These are phyloP conservation scores for Camillea tinctor DNA, from an alignment of 2,329 filamentous ascomycete species.

Conservation along the genomic window DNA sequence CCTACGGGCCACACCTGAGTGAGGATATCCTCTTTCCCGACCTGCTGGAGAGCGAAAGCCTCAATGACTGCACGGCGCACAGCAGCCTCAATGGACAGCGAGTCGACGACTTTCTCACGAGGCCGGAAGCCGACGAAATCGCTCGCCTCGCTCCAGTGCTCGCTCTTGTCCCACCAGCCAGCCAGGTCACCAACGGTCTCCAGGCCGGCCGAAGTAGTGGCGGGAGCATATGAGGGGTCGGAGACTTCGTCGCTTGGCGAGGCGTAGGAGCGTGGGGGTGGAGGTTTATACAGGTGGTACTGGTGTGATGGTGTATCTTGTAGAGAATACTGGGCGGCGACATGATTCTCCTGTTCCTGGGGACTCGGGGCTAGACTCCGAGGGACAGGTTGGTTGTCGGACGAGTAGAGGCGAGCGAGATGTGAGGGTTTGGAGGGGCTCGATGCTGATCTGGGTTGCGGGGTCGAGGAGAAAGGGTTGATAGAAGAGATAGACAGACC, in stretches of 20 bases:
- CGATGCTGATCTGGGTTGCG: conserved; percentile 6
- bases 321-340: too few species aligned
- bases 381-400: conserved; percentile 8
- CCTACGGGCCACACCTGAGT: conserved; percentile 23
- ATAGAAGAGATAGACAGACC: conserved; percentile 16
- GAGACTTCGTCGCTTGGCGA: conserved; percentile 28
- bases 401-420: conserved; percentile 26
- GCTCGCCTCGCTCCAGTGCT: conserved; percentile 50
- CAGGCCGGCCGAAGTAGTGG: conserved; percentile 43
- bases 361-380: neutral
- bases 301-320: neutral
- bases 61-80: conserved; percentile 54
- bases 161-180: conserved; percentile 54
- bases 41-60: conserved; percentile 44
- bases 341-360: neutral
- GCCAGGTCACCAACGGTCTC: conserved; percentile 46
- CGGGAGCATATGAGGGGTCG: conserved; percentile 46
- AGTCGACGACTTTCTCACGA: conserved; percentile 40
- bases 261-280: conserved; percentile 28
- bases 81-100: conserved; percentile 45
- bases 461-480: conserved; percentile 7
- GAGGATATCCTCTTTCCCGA: conserved; percentile 23
- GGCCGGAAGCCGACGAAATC: conserved; percentile 44
- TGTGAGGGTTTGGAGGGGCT: conserved; percentile 1
- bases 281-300: conserved; percentile 13